Base-by-base conservation (phyloP, 352 stramenopile species). In the Pythium biforme region DNA sequence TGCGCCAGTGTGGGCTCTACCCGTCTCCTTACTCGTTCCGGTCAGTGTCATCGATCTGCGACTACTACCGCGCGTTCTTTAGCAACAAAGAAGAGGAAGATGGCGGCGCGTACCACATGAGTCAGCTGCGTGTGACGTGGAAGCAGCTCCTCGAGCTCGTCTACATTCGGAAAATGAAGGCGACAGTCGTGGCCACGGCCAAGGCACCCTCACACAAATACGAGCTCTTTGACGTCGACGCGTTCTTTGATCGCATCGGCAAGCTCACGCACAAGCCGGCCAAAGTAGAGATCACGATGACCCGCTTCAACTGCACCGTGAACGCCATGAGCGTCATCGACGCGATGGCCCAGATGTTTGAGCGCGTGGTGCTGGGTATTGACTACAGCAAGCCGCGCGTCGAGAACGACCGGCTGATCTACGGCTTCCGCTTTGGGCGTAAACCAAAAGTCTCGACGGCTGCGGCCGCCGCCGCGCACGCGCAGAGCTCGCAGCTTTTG, bases 401-500 rank as follows among this genome's bases (percentile, higher is more conserved):
- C 15, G 72, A 73, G 20, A 65, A 72, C 6, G 74, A 89, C 6
- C 62, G 58, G 10, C 81, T 88, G 52, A 68, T 90, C 23, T 92
- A 90, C 41, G 82, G 82, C 7, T 86, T 93, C 59, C 81, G 82
- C 17, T 81, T 93, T 37, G 84, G 84, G 11, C 76, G 84, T 33
- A 93, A 90, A 40, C 50, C 67, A 12, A 68, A 59, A 0, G 56
- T 83, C 6, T 66, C 79, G 0, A 68, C 66, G 15, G 70, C 74
- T 4, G 76, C 79, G 20, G 76, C 69, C 0, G 54, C 66, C 34
- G 74, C 64, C n/a, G 59, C 70, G 25, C 62, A 72, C 6, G 33
- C 48, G 14, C 61, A 77, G 64, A 51, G 50, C 17, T 10, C 75
- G 0, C 74, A 77, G 37, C 56, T 84, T 22, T 49, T 86, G 6